Evolutionary conservation across 495 filamentous ascomycete genomes (phyloP).

Genomic region (Lasiosphaeriaceae sp.): DNA sequence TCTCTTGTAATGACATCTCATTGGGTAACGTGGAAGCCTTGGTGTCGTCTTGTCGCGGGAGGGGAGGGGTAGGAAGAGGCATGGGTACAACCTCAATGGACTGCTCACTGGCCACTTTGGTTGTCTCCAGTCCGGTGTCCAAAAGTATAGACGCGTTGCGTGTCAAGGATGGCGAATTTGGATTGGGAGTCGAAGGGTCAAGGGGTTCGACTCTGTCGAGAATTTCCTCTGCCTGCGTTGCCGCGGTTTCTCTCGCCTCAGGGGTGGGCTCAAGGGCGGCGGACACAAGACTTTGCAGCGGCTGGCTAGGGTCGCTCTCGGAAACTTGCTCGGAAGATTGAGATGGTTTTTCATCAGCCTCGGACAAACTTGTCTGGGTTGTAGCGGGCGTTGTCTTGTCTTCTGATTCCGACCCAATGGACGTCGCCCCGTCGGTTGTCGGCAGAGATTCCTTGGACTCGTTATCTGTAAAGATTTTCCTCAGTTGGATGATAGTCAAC

Average conservation of each 20-base stretch:
- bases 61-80: not conserved
- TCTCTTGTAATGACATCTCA: slow-evolving; percentile 41
- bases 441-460: slow-evolving; percentile 66
- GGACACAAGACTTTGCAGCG: slow-evolving; percentile 19
- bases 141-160: slow-evolving; percentile 15
- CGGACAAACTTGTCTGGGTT: slow-evolving; percentile 22
- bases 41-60: not conserved
- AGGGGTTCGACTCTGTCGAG: slow-evolving; percentile 62
- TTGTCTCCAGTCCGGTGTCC: not conserved
- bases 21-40: not conserved
- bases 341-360: slow-evolving; percentile 26
- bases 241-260: slow-evolving; percentile 12
- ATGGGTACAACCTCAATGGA: slow-evolving; percentile 1
- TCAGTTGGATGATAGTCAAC: slow-evolving; percentile 85
- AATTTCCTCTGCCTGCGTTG: slow-evolving; percentile 17
- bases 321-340: slow-evolving; percentile 19
- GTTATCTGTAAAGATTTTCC: slow-evolving; percentile 92
- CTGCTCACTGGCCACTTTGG: slow-evolving; percentile 8
- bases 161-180: slow-evolving; percentile 27
- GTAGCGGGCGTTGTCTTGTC: slow-evolving; percentile 39
- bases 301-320: slow-evolving; percentile 11
- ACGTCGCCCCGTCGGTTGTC: slow-evolving; percentile 56
- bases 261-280: slow-evolving; percentile 19
- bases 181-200: slow-evolving; percentile 65
- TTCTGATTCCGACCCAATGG: slow-evolving; percentile 35